Percentiles rank a stretch among this genome's conserved stretches.
phyloP scores from a whole-genome alignment of 2,329 filamentous ascomycete species.

The Conoideocrella luteorostrata region DNA sequence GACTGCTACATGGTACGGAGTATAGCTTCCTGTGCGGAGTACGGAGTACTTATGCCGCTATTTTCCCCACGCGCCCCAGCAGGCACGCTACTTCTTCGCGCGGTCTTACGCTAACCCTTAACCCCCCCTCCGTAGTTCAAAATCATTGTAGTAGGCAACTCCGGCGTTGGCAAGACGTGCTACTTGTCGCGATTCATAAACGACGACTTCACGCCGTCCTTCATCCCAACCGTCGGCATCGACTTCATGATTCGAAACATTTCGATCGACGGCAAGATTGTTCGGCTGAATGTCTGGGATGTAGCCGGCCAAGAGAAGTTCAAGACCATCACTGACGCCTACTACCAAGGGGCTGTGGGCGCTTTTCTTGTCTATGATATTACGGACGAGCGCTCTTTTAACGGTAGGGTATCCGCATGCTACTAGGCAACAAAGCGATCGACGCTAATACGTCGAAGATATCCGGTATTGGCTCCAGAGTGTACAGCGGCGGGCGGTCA shows the following conservation, averaged over 20 bases:
- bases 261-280: conserved; percentile 95
- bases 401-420: conserved; percentile 59
- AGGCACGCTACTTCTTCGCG: too few relatives aligned
- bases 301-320: conserved; percentile 97
- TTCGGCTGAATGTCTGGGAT: conserved; percentile 99
- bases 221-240: conserved; percentile 98
- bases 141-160: conserved; percentile 92
- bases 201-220: conserved; percentile 94
- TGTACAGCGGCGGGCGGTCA: conserved; percentile 94
- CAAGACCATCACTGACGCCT: conserved; percentile 96
- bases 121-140: conserved; percentile 80
- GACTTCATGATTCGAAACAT: conserved; percentile 99
- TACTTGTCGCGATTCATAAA: conserved; percentile 94
- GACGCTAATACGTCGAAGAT: conserved; percentile 48
- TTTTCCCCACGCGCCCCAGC: too few relatives aligned
- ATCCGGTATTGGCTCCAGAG: conserved; percentile 99
- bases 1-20: too few relatives aligned
- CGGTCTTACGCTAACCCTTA: too few relatives aligned
- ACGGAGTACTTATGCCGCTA: too few relatives aligned
- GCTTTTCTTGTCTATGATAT: conserved; percentile 98
- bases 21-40: too few relatives aligned
- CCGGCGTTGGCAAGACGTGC: conserved; percentile 94
- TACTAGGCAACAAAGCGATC: not conserved
- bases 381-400: conserved; percentile 91
- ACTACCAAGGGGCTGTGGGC: conserved; percentile 97